Conservation (phyloP, 2,329 filamentous ascomycete genomes). For the Sporothrix euskadiensis region DNA sequence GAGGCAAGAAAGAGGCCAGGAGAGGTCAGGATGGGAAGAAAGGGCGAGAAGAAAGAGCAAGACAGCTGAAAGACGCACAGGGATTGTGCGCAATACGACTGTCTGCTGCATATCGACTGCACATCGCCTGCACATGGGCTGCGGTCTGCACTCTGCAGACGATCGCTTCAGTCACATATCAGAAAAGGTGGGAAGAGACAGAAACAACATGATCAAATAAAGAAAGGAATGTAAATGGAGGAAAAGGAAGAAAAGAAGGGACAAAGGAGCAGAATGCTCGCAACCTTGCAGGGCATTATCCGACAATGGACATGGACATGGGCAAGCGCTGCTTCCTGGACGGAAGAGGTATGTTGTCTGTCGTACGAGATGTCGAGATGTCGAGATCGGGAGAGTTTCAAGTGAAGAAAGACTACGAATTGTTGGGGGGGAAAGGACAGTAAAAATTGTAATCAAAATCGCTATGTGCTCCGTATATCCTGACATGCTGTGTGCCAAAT, state of each 20-base stretch:
- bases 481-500: background rate
- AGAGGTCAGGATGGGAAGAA: background rate
- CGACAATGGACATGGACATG: background rate
- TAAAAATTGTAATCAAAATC: too few species aligned
- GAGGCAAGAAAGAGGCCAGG: background rate
- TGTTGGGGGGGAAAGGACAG: too few species aligned
- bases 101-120: background rate
- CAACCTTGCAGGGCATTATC: background rate
- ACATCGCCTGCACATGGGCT: too few species aligned
- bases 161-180: background rate
- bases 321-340: too few species aligned
- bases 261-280: background rate
- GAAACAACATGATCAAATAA: background rate
- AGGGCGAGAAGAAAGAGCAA: background rate
- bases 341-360: too few species aligned
- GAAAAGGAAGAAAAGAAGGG: background rate
- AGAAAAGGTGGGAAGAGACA: background rate
- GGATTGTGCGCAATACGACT: background rate
- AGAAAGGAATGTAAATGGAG: too few species aligned
- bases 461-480: too few species aligned
- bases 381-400: too few species aligned
- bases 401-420: too few species aligned
- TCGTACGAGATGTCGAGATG: background rate
- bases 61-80: background rate
- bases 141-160: too few species aligned